phyloP scores from a whole-genome alignment of 495 filamentous ascomycete species.

The Aspergillus kassunensis region DNA sequence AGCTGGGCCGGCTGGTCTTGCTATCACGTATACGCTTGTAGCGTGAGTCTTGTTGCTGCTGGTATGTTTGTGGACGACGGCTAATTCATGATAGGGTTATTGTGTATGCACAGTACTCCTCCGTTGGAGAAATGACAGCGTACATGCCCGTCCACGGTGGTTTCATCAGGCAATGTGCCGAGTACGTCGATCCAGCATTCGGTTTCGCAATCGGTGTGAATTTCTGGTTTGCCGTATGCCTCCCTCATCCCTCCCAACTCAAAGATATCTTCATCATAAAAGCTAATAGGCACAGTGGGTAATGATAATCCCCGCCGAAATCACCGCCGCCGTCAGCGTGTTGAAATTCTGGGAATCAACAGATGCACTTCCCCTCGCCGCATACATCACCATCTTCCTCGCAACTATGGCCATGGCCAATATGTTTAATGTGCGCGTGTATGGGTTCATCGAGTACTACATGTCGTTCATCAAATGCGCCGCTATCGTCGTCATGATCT shows the following conservation, averaged over 20 bases:
- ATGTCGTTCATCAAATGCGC: slow-evolving; percentile 29
- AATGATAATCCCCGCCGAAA: slow-evolving; percentile 30
- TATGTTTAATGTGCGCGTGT: slow-evolving; percentile 23
- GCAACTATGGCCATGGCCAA: slow-evolving; percentile 19
- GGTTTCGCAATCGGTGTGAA: slow-evolving; percentile 31
- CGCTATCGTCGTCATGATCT: slow-evolving; percentile 27
- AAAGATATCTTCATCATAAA: not conserved
- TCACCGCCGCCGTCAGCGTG: slow-evolving; percentile 27
- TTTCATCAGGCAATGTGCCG: slow-evolving; percentile 28
- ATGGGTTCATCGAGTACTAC: slow-evolving; percentile 27
- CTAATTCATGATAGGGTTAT: slow-evolving; percentile 16
- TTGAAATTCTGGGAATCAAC: slow-evolving; percentile 28
- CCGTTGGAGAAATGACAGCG: slow-evolving; percentile 30
- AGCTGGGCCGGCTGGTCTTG: slow-evolving; percentile 28
- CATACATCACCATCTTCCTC: slow-evolving; percentile 28
- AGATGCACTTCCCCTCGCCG: slow-evolving; percentile 21
- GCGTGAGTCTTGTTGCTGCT: slow-evolving; percentile 24
- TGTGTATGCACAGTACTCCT: slow-evolving; percentile 26
- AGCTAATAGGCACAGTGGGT: slow-evolving; percentile 20
- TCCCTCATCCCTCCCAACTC: not conserved
- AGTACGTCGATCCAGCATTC: slow-evolving; percentile 28
- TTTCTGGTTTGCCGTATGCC: slow-evolving; percentile 29
- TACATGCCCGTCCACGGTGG: slow-evolving; percentile 30
- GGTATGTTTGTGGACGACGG: slow-evolving; percentile 21
- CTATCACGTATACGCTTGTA: slow-evolving; percentile 26